Evolutionary conservation across 73 alveolate genomes (phyloP).

Genomic region (Paramecium pentaurelia): DNA sequence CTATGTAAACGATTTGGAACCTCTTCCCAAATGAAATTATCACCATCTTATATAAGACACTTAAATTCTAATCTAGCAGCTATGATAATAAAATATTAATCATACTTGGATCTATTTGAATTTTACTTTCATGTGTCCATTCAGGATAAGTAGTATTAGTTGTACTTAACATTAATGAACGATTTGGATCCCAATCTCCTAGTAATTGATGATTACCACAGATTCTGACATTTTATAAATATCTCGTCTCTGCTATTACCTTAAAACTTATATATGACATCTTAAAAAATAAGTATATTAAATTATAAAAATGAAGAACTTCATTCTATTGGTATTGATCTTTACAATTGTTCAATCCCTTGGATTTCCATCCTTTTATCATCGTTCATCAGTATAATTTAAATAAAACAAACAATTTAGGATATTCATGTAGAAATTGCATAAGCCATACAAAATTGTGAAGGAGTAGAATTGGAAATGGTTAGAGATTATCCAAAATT

Average conservation of each 20-base stretch:
- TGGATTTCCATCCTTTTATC: conserved; percentile 30
- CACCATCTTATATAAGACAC: not conserved
- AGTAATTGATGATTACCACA: not conserved
- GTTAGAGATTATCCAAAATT: conserved; percentile 26
- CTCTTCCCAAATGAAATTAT: not conserved
- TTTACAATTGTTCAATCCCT: not conserved
- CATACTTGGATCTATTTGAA: not conserved
- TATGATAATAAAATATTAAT: not conserved
- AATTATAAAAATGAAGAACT: not conserved
- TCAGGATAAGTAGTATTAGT: not conserved
- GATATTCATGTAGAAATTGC: not conserved
- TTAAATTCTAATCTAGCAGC: conserved; percentile 8
- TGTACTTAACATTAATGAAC: not conserved
- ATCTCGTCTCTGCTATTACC: conserved; percentile 39
- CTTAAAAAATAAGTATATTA: not conserved
- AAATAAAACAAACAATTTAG: not conserved
- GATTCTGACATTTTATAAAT: not conserved
- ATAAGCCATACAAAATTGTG: not conserved
- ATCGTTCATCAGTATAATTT: not conserved
- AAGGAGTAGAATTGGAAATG: not conserved
- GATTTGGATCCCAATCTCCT: conserved; percentile 33
- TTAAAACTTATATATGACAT: conserved; percentile 35
- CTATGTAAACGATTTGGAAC: not conserved
- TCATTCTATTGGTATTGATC: not conserved
- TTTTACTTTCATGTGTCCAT: conserved; percentile 15